Percentiles rank a stretch among this genome's conserved stretches.
phyloP scores from a whole-genome alignment of 2,329 filamentous ascomycete species.

The Cladosporium cucumerinum region DNA sequence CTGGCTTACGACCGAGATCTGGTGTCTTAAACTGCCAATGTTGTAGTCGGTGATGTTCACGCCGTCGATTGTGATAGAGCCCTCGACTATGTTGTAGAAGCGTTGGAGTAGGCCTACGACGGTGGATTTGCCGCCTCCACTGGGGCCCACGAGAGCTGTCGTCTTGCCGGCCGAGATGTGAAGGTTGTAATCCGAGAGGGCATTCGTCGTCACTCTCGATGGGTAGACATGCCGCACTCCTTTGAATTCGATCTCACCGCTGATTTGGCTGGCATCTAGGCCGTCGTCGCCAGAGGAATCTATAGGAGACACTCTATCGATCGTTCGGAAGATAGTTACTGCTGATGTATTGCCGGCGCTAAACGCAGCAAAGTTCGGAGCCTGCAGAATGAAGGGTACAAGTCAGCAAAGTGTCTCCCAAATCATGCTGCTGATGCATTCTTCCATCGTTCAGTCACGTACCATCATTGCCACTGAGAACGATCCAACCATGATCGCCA shows the following conservation, averaged over 20 bases:
- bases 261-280: conserved; percentile 63
- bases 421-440: too few species aligned
- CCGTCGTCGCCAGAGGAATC: conserved; percentile 69
- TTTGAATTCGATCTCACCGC: conserved; percentile 73
- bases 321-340: conserved; percentile 84
- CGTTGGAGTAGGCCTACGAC: conserved; percentile 48
- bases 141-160: conserved; percentile 48
- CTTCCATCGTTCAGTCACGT: not conserved
- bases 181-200: conserved; percentile 77
- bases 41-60: conserved; percentile 59
- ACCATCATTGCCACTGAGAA: conserved; percentile 27
- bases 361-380: conserved; percentile 67
- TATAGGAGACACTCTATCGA: conserved; percentile 78
- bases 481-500: conserved; percentile 36
- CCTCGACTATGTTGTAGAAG: conserved; percentile 57
- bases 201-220: conserved; percentile 79
- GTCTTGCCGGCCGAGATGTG: conserved; percentile 49
- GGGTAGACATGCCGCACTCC: conserved; percentile 88
- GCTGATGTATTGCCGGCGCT: conserved; percentile 79
- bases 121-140: conserved; percentile 46
- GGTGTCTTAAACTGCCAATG: conserved; percentile 54
- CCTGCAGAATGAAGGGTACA: not conserved
- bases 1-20: conserved; percentile 64
- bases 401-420: not conserved
- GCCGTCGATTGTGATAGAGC: conserved; percentile 56